Percentiles rank a stretch among this genome's conserved stretches.
Conservation (phyloP, 495 filamentous ascomycete genomes). For the Jackrogersella minutella region DNA sequence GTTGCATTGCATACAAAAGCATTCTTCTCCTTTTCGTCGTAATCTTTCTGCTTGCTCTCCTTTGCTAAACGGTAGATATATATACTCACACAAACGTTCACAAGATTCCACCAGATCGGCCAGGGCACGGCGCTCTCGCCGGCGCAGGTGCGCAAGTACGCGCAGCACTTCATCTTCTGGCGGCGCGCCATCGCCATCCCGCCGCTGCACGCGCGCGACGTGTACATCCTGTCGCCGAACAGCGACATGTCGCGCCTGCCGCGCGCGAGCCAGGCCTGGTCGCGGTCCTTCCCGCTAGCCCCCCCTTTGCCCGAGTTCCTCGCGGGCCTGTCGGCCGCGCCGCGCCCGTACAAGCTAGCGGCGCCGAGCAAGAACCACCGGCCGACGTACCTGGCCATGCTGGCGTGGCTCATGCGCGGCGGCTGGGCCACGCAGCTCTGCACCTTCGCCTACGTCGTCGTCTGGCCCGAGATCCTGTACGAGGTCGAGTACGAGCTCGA, state of each 20-base stretch:
- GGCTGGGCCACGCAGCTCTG: constrained; percentile 93
- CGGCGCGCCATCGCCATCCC: constrained; percentile 90
- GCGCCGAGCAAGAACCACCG: constrained; percentile 92
- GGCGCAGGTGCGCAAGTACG: constrained; percentile 80
- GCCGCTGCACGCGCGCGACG: constrained; percentile 86
- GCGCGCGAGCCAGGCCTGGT: constrained; percentile 74
- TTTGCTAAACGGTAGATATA: neutral
- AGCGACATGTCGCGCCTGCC: constrained; percentile 79
- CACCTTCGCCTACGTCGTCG: constrained; percentile 82
- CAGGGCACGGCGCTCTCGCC: constrained; percentile 75
- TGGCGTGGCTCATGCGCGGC: constrained; percentile 90
- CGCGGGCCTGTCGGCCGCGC: constrained; percentile 74
- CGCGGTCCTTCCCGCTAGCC: constrained; percentile 77
- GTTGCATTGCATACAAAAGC: constrained; percentile 14
- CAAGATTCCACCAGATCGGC: constrained; percentile 77
- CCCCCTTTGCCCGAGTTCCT: constrained; percentile 87
- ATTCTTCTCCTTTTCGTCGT: neutral
- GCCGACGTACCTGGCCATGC: constrained; percentile 82
- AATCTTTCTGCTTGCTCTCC: neutral
- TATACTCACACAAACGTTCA: constrained; percentile 6
- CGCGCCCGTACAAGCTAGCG: constrained; percentile 79
- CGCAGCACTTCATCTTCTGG: constrained; percentile 94
- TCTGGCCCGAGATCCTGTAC: constrained; percentile 68
- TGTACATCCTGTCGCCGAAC: constrained; percentile 93
- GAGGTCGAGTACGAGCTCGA: constrained; percentile 66